Evolutionary conservation across 208 protist genomes (phyloP).

Genomic region (Willaertia magna): DNA sequence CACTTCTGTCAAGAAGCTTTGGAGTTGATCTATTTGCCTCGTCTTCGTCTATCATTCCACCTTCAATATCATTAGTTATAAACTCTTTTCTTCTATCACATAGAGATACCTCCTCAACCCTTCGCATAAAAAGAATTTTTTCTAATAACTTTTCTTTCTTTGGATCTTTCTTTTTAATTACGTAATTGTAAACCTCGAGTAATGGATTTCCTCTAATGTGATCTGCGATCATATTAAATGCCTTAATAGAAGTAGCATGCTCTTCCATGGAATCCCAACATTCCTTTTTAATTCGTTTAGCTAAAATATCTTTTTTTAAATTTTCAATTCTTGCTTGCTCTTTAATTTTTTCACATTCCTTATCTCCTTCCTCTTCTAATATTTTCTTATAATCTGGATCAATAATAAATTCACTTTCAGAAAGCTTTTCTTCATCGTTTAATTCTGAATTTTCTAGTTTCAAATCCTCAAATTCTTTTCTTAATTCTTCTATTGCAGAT

Average conservation of each 20-base stretch:
- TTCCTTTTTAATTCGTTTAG: slow-evolving; percentile 42
- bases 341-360: slow-evolving; percentile 42
- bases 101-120: slow-evolving; percentile 33
- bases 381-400: slow-evolving; percentile 45
- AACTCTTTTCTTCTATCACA: background rate
- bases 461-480: slow-evolving; percentile 31
- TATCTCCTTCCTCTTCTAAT: slow-evolving; percentile 37
- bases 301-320: slow-evolving; percentile 55
- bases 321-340: slow-evolving; percentile 51
- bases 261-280: slow-evolving; percentile 69
- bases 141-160: slow-evolving; percentile 33
- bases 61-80: background rate
- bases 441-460: slow-evolving; percentile 39
- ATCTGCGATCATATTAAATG: slow-evolving; percentile 20
- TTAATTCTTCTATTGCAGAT: slow-evolving; percentile 17
- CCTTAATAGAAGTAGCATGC: slow-evolving; percentile 41
- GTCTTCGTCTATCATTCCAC: background rate
- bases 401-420: slow-evolving; percentile 50
- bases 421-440: slow-evolving; percentile 32
- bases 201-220: background rate
- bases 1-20: background rate
- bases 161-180: slow-evolving; percentile 38
- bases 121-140: slow-evolving; percentile 59
- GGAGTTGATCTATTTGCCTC: background rate
- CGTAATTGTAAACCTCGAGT: slow-evolving; percentile 53